phyloP scores from a whole-genome alignment of 306 rosid species.

The Prosopis cineraria region DNA sequence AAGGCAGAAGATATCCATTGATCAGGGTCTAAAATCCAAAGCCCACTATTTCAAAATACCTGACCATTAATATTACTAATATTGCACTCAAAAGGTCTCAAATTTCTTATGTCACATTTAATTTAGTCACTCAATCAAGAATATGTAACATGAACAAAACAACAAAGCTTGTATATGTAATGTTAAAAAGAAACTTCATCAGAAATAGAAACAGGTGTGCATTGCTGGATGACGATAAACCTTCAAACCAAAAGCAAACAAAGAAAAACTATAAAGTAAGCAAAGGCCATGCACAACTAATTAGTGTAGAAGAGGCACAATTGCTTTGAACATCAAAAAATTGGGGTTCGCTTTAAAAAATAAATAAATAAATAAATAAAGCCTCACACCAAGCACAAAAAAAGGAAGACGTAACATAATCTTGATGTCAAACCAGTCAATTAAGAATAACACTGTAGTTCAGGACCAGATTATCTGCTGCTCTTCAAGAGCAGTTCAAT shows the following conservation, averaged over 20 bases:
- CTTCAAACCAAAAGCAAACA: background rate
- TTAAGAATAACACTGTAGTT: background rate
- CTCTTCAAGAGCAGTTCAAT: background rate
- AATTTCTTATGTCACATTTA: background rate
- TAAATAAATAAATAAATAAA: too few relatives aligned
- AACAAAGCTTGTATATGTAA: background rate
- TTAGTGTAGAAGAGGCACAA: background rate
- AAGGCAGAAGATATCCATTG: slow-evolving; percentile 14
- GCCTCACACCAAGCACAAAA: background rate
- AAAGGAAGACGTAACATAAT: background rate
- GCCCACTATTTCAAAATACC: background rate
- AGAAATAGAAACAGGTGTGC: background rate
- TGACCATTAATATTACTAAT: background rate
- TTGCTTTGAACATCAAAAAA: background rate
- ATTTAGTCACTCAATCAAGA: slow-evolving; percentile 4
- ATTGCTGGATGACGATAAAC: background rate
- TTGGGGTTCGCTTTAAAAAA: too few relatives aligned
- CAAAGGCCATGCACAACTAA: background rate
- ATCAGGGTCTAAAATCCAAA: background rate
- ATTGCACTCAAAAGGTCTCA: background rate
- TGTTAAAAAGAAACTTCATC: background rate
- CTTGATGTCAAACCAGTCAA: background rate
- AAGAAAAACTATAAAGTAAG: background rate
- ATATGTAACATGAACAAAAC: background rate
- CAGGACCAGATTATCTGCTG: background rate